Conservation (phyloP, 2,329 filamentous ascomycete species). For the Fusarium continuum region DNA sequence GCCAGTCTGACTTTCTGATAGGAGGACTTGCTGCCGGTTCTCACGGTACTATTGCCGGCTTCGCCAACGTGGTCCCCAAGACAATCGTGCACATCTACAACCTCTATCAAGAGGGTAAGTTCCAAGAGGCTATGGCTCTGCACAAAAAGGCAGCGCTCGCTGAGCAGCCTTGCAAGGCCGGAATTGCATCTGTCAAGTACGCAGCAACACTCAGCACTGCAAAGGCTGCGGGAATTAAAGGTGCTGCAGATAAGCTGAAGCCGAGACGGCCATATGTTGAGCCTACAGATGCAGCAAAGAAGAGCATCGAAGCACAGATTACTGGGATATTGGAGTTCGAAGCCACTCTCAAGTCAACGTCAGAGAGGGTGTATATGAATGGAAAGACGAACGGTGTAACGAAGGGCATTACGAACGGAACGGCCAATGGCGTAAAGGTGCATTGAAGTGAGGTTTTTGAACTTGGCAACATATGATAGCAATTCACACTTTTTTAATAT, state of each 20-base stretch:
- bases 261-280: slow-evolving; percentile 69
- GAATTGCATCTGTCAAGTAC: slow-evolving; percentile 74
- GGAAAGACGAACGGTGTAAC: not conserved
- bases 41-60: slow-evolving; percentile 68
- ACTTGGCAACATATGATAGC: not conserved
- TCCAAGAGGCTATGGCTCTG: slow-evolving; percentile 66
- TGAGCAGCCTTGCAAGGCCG: slow-evolving; percentile 71
- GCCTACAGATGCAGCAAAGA: slow-evolving; percentile 55
- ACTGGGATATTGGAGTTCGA: slow-evolving; percentile 55
- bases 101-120: slow-evolving; percentile 66
- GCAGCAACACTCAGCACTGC: slow-evolving; percentile 70
- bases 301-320: slow-evolving; percentile 52
- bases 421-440: not conserved
- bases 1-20: slow-evolving; percentile 77
- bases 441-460: not conserved
- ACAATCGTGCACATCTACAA: slow-evolving; percentile 67
- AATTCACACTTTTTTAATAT: too few relatives aligned
- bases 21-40: slow-evolving; percentile 67
- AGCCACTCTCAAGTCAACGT: slow-evolving; percentile 12
- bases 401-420: not conserved
- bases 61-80: slow-evolving; percentile 69
- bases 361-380: not conserved
- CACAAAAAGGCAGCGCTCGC: slow-evolving; percentile 71
- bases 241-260: slow-evolving; percentile 64
- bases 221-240: slow-evolving; percentile 66